Evolutionary conservation across 2,329 filamentous ascomycete genomes (phyloP), one percentile per base, ranked within the genome.

Genomic region (Scedosporium boydii): DNA sequence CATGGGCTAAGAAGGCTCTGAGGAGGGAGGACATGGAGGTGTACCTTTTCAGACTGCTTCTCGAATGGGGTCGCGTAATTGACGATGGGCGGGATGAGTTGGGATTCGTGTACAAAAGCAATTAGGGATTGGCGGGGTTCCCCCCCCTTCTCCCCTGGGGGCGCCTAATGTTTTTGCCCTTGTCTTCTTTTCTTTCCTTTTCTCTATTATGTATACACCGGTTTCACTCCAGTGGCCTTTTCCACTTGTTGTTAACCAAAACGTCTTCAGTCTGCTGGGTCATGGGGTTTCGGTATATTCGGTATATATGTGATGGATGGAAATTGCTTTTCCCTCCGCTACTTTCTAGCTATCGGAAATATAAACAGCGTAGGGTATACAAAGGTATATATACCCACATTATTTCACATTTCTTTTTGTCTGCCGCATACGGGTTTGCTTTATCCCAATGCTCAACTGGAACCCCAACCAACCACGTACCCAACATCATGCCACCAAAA

Each of bases 11-110:
- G 6, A 78, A 79, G 70, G 87, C 83, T 12, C 67, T 92, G 18
- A 77, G 87, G 64, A 84, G 82, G 68, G 87, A 88, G 71, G 91
- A 95, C 69, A 90, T 89, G 83, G 88, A 92, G 72, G 82, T 91
- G 9, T 95, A 95, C 69, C 79, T 93, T 68, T 95, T 93, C 70
- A 77, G 90, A 57, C 71, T 95, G 64, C 74, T 95, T 67, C 74
- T 95, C 21, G 90, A 95, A 76, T 95, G 89, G 87, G 89, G 82
- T 2, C 76, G 89, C 65, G 69, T 92, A 55, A 81, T 87, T 23
- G 83, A 89, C 72, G 87, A 91, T 68, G 69, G 75, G 46, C 72
- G 81, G 65, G 77, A 82, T n/a, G 73, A 74, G 12, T 71, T 81
- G 64, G 77, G 76, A n/a, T 74, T 71, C 60, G 66, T 66, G 34